These are phyloP conservation scores for Gryganskiella cystojenkinii DNA, from an alignment of 192 early-diverging fungal species.

Conservation along the genomic window DNA sequence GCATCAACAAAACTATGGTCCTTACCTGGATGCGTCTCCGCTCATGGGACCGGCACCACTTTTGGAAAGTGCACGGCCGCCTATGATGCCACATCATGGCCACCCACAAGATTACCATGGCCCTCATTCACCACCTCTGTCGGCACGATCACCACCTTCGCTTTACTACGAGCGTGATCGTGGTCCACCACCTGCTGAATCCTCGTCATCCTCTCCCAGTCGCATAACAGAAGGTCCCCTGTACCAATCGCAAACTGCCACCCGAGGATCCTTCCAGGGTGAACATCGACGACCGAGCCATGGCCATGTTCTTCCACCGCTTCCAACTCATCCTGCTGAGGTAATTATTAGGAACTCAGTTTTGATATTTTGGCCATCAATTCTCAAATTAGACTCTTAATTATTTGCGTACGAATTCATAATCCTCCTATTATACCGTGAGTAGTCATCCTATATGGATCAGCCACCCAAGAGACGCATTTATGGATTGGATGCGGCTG, in stretches of 20 bases:
- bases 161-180: too few relatives aligned
- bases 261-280: constrained; percentile 20
- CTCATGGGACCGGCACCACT: constrained; percentile 13
- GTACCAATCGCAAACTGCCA: background rate
- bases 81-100: background rate
- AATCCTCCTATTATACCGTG: too few relatives aligned
- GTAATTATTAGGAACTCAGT: too few relatives aligned
- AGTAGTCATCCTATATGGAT: too few relatives aligned
- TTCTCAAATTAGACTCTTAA: too few relatives aligned
- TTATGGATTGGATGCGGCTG: constrained; percentile 40
- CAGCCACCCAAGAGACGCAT: constrained; percentile 9
- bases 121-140: background rate
- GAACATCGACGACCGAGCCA: constrained; percentile 27
- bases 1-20: constrained; percentile 51
- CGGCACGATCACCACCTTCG: background rate
- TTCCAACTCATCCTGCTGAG: too few relatives aligned
- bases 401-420: too few relatives aligned
- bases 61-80: constrained; percentile 4
- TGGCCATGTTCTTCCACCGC: background rate
- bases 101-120: background rate
- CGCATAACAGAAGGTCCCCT: too few relatives aligned
- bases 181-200: too few relatives aligned
- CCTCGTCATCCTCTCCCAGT: too few relatives aligned
- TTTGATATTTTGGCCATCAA: too few relatives aligned
- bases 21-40: constrained; percentile 42